Evolutionary conservation across 257 asterid genomes (phyloP), one percentile per base, ranked within the genome.

Genomic region (Agastache rugosa): DNA sequence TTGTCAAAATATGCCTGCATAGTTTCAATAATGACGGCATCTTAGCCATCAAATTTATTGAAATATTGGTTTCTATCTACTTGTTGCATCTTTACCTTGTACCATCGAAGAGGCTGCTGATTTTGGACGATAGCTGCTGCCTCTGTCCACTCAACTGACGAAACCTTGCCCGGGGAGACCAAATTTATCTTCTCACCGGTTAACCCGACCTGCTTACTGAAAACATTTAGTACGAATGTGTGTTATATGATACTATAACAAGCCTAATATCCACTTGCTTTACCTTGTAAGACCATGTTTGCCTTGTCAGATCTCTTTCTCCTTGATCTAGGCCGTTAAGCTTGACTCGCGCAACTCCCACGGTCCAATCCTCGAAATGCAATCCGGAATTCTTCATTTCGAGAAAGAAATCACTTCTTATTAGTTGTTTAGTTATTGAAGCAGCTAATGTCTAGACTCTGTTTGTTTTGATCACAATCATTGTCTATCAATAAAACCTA

Each of bases 1-100:
- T 86, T 85, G 42, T 91, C 93, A 75, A 91, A 89, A 74, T 85
- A 78, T 5, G 92, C 87, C 97, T 91, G 77, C 59, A 85, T 47
- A 14, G 64, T 71, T 71, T 19, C 45, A 54, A 56, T 34, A 71
- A 51, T 0, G 0, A 22, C 2, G 6, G 41, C 10, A 5, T 44
- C 39, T 35, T 34, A 16, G 42, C 50, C 27, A 58, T n/a, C 35
- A 56, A 11, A 12, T 25, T 7, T 11, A 11, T 25, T 23, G 7
- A 14, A 25, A 1, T 27, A 53, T 8, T 2, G 27, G 11, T 60
- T 58, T 20, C 11, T 59, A 27, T 15, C 41, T 12, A 27, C 22
- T 48, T 63, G 1, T 67, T 48, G 27, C 39, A 44, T 63, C 16
- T 39, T 71, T 82, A 89, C 97, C 96, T 92, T 90, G 82, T 85